A percentile compares a stretch with the other conserved stretches of the same genome.
Conservation (phyloP, 345 rosid species). For the Linum tenue region DNA sequence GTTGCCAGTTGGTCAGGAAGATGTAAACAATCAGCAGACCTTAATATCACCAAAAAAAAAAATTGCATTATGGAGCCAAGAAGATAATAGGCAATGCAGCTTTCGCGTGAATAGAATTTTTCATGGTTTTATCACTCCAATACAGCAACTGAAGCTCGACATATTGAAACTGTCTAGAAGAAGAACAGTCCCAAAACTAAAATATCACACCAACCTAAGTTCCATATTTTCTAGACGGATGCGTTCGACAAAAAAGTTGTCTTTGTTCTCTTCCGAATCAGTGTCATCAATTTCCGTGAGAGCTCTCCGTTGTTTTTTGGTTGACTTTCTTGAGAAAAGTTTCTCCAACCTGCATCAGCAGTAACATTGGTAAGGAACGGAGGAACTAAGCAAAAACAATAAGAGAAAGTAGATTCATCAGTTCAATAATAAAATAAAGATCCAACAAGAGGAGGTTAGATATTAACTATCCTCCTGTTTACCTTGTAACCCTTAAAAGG, state of each 20-base stretch:
- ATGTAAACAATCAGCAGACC: slow-evolving; percentile 4
- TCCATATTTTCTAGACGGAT: slow-evolving; percentile 77
- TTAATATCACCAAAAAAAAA: neutral
- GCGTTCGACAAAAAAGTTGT: slow-evolving; percentile 59
- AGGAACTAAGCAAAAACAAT: neutral
- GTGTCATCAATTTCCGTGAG: slow-evolving; percentile 66
- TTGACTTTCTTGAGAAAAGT: slow-evolving; percentile 40
- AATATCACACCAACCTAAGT: slow-evolving; percentile 41
- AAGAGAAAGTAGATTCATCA: neutral
- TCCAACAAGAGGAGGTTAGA: neutral
- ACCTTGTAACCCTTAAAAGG: slow-evolving; percentile 60
- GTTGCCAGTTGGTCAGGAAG: slow-evolving; percentile 11
- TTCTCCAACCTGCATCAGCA: slow-evolving; percentile 49
- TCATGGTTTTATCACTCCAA: neutral
- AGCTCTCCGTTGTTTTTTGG: slow-evolving; percentile 34
- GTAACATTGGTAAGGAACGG: slow-evolving; percentile 9
- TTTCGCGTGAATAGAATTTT: neutral
- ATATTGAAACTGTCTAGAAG: too few species aligned
- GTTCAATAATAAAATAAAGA: neutral
- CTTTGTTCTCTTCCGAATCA: slow-evolving; percentile 35
- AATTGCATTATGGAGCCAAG: neutral
- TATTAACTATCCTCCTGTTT: slow-evolving; percentile 9
- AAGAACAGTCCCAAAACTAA: neutral
- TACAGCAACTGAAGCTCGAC: neutral
- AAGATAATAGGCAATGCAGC: neutral